phyloP scores from a whole-genome alignment of 805 yeast genomes.

The Lipomyces oligophaga region DNA sequence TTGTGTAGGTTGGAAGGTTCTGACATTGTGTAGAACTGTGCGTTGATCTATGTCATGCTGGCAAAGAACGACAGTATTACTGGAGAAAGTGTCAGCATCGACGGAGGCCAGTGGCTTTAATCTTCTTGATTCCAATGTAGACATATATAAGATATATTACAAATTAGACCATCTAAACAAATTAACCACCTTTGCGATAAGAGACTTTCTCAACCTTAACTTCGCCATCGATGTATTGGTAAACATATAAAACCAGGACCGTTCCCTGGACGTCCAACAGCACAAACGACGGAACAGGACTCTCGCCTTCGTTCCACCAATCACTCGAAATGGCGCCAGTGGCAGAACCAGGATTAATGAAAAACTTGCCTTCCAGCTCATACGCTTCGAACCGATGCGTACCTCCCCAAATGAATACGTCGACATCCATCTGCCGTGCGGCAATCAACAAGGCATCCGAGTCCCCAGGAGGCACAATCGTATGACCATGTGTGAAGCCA shows the following conservation, averaged over 20 bases:
- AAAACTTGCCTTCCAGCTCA: slow-evolving; percentile 85
- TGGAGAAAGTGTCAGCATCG: slow-evolving; percentile 41
- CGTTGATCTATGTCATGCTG: slow-evolving; percentile 31
- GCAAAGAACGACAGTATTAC: slow-evolving; percentile 32
- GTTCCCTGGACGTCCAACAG: slow-evolving; percentile 79
- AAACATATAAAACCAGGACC: slow-evolving; percentile 76
- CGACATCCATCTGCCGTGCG: slow-evolving; percentile 90
- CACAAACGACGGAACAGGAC: slow-evolving; percentile 79
- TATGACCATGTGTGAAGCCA: slow-evolving; percentile 82
- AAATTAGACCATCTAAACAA: not conserved
- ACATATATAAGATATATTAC: not conserved
- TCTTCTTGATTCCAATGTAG: not conserved
- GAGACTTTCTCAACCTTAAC: slow-evolving; percentile 87
- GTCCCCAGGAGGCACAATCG: slow-evolving; percentile 78
- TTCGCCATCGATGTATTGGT: slow-evolving; percentile 73
- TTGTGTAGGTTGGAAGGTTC: slow-evolving; percentile 6
- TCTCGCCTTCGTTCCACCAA: slow-evolving; percentile 54
- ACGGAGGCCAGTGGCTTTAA: slow-evolving; percentile 36
- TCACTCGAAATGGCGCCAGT: slow-evolving; percentile 82
- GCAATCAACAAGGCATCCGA: slow-evolving; percentile 76
- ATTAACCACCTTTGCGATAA: slow-evolving; percentile 47
- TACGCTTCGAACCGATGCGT: slow-evolving; percentile 91
- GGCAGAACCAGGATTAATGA: slow-evolving; percentile 95
- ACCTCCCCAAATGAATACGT: slow-evolving; percentile 87
- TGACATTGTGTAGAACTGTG: slow-evolving; percentile 30